Base-by-base conservation (phyloP, 805 yeast species). In the Lipomyces yamadae region DNA sequence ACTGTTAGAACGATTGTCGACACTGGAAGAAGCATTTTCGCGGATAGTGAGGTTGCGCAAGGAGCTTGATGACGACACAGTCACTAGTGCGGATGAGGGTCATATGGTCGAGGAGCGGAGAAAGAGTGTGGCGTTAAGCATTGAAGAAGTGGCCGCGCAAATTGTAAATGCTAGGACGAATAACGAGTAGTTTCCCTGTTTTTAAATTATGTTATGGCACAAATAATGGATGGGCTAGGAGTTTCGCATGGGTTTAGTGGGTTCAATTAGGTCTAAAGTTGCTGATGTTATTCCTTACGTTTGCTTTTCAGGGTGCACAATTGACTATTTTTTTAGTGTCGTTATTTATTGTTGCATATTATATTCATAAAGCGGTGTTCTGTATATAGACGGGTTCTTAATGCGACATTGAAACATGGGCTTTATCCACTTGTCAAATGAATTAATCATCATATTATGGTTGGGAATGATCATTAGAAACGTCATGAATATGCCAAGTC, bases 11-110 rank as follows among this genome's bases (percentile, higher is more conserved):
- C 53, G 67, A 13, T 37, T 69, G 30, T 29, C 32, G 39, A 56
- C 50, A 11, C 48, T 69, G 5, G 69, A 67, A 39, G 61, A 59
- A n/a, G 69, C 70, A 33, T 58, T 69, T 37, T 42, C 54, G 13
- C 48, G 61, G 55, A 62, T 66, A 50, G 7, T 52, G 45, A 62
- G 58, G 24, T 57, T 57, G 18, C 37, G 61, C 18, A 62, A 63
- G 18, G 66, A 56, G 18, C 33, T 60, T 24, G 58, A 57, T n/a
- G 59, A 63, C 8, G 42, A 53, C n/a, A 15, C 24, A 2, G 10
- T 8, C 7, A 24, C 24, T 15, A 2, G 15, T 5, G 48, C 48
- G 10, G 48, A 5, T 15, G 24, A 42, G 10, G 48, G 15, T 42
- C 7, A 4, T 39, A 15, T 3, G 42, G 18, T 24, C 11, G 59